Conservation (phyloP, 768 basidiomycete genomes). For the Hericium rajendrae region DNA sequence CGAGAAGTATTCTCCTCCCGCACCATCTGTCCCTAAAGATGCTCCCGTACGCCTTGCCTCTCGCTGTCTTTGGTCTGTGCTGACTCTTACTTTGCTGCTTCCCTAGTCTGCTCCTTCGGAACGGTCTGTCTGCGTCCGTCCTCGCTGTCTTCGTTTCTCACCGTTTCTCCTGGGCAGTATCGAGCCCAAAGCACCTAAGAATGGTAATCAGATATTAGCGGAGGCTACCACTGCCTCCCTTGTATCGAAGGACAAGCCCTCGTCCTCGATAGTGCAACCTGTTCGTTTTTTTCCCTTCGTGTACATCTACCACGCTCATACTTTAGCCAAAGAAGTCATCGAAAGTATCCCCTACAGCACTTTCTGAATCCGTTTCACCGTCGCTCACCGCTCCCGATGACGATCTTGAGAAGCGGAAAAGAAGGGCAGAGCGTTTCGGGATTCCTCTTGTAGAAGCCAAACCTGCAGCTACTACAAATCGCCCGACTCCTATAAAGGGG, state of each 20-base stretch:
- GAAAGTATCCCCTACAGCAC: background rate
- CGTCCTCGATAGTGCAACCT: background rate
- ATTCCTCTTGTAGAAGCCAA: slow-evolving; percentile 45
- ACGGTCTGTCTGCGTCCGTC: slow-evolving; percentile 17
- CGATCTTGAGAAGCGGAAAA: slow-evolving; percentile 48
- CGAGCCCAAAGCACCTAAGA: background rate
- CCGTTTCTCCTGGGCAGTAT: background rate
- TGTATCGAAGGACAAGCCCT: background rate
- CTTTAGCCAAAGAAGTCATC: background rate
- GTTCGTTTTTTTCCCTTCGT: background rate
- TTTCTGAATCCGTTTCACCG: slow-evolving; percentile 2
- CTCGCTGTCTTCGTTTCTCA: background rate
- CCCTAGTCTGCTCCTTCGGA: slow-evolving; percentile 21
- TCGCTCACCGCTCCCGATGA: slow-evolving; percentile 24
- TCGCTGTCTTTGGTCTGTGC: background rate
- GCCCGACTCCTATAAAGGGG: background rate
- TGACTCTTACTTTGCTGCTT: slow-evolving; percentile 11
- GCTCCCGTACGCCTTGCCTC: slow-evolving; percentile 19
- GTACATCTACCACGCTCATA: background rate
- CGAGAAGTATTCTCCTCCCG: slow-evolving; percentile 12
- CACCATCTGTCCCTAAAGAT: slow-evolving; percentile 11
- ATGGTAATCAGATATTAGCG: too few relatives aligned
- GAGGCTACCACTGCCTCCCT: background rate
- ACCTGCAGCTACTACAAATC: slow-evolving; percentile 18
- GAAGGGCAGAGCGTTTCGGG: slow-evolving; percentile 62